Conservation (phyloP, 164 flowering plant species). For the Stephania cephalantha region DNA sequence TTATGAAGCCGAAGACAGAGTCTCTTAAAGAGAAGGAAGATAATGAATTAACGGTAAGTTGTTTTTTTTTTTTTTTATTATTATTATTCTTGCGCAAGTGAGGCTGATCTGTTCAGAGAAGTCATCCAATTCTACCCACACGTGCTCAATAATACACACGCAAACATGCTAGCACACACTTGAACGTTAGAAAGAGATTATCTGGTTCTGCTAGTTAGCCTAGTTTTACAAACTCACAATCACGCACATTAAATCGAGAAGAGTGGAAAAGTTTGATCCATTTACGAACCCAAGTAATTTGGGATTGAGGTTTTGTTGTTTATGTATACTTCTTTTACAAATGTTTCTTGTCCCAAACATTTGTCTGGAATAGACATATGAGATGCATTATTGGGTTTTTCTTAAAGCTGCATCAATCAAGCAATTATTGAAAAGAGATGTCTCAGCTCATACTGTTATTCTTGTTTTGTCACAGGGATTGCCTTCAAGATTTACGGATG, state of each 20-base stretch:
- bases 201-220: too few species aligned
- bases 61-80: neutral
- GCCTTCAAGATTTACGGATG: constrained; percentile 34
- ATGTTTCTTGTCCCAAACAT: too few species aligned
- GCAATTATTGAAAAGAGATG: neutral
- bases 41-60: constrained; percentile 47
- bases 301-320: too few species aligned
- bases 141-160: too few species aligned
- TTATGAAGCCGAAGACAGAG: constrained; percentile 45
- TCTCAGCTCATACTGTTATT: neutral
- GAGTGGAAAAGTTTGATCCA: too few species aligned
- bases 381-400: neutral
- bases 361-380: neutral
- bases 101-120: neutral
- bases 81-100: too few species aligned
- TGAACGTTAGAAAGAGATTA: too few species aligned
- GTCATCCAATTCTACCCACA: neutral
- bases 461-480: constrained; percentile 28
- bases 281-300: too few species aligned
- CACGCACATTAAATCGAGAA: too few species aligned
- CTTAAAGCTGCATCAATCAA: neutral
- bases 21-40: constrained; percentile 35
- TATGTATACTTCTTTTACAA: too few species aligned
- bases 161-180: too few species aligned
- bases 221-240: too few species aligned